Conservation (phyloP, 495 filamentous ascomycete genomes). For the Glonium stellatum region DNA sequence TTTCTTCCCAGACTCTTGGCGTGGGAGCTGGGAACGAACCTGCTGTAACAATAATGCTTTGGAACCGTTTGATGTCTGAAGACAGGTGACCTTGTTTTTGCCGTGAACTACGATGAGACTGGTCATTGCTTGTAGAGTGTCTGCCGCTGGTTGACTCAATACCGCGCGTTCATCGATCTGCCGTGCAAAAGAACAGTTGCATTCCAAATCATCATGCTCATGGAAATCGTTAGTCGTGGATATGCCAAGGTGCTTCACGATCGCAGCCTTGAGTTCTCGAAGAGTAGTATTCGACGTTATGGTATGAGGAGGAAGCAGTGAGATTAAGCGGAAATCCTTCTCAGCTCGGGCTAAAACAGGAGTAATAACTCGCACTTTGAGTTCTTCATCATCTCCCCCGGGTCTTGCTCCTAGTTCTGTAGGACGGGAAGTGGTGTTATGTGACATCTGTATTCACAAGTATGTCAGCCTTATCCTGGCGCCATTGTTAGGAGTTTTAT, state of each 20-base stretch:
- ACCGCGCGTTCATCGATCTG: slow-evolving; percentile 16
- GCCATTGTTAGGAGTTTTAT: too few relatives aligned
- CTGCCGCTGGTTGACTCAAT: slow-evolving; percentile 1
- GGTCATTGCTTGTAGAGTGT: slow-evolving; percentile 1
- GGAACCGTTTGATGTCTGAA: not conserved
- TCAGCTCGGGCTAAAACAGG: slow-evolving; percentile 14
- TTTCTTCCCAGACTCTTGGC: not conserved
- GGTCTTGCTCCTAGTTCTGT: too few relatives aligned
- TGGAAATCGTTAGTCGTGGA: not conserved
- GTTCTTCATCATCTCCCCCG: not conserved
- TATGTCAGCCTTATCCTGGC: too few relatives aligned
- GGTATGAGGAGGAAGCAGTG: too few relatives aligned
- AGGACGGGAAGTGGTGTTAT: too few relatives aligned
- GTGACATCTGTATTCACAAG: too few relatives aligned
- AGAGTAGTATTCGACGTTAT: too few relatives aligned
- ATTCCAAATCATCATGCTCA: slow-evolving; percentile 9
- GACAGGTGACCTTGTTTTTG: slow-evolving; percentile 16
- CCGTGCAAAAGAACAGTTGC: slow-evolving; percentile 31
- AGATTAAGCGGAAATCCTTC: not conserved
- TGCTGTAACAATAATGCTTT: not conserved
- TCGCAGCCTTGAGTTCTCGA: not conserved
- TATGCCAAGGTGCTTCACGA: slow-evolving; percentile 15
- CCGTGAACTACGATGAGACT: slow-evolving; percentile 18
- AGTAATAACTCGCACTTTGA: slow-evolving; percentile 23
- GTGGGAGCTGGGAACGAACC: not conserved